phyloP scores from a whole-genome alignment of 2,329 filamentous ascomycete genomes.

The Fonsecaea pugnacius region DNA sequence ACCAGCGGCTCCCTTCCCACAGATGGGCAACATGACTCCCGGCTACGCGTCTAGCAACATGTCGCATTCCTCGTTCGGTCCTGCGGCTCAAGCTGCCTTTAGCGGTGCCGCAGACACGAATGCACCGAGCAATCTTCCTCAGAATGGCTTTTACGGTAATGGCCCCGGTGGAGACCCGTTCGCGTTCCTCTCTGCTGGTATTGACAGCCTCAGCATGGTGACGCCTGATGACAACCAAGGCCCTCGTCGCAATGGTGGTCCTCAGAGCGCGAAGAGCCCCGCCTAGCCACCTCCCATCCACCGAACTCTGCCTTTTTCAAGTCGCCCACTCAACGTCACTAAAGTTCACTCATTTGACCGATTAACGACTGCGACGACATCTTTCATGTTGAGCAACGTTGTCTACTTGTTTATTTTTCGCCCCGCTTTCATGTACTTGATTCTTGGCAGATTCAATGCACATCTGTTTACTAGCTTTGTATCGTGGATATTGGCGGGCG shows the following conservation, averaged over 20 bases:
- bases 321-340: constrained; percentile 22
- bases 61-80: constrained; percentile 86
- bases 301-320: constrained; percentile 14
- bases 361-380: constrained; percentile 35
- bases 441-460: constrained; percentile 32
- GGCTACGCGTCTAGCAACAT: constrained; percentile 77
- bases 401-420: constrained; percentile 27
- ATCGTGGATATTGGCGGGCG: constrained; percentile 36
- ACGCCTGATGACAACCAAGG: constrained; percentile 44
- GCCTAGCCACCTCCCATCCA: constrained; percentile 25
- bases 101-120: constrained; percentile 82
- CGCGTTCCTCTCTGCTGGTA: constrained; percentile 65
- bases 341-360: constrained; percentile 26
- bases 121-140: constrained; percentile 70
- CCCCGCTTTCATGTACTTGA: constrained; percentile 29
- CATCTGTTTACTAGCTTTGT: constrained; percentile 35
- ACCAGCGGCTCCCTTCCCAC: constrained; percentile 75
- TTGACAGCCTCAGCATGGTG: constrained; percentile 63
- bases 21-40: constrained; percentile 68
- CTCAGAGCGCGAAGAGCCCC: constrained; percentile 51
- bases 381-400: constrained; percentile 34
- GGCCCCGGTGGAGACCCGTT: constrained; percentile 65
- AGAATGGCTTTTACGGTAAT: constrained; percentile 70
- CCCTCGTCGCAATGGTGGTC: constrained; percentile 50
- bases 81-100: constrained; percentile 92